phyloP scores from a whole-genome alignment of 768 basidiomycete species.

The Galerina marginata region DNA sequence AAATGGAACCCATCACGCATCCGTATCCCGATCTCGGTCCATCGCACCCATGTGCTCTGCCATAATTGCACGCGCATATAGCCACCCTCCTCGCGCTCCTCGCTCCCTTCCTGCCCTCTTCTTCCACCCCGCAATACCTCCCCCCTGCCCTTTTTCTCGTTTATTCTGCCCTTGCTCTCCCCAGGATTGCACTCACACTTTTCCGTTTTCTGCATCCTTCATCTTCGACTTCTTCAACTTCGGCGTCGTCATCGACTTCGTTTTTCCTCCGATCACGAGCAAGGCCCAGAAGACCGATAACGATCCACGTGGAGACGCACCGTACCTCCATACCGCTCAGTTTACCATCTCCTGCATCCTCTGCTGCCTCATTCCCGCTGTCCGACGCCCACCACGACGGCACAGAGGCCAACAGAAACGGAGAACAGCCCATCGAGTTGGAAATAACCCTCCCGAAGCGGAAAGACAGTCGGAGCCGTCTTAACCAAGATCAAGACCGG shows the following conservation, averaged over 20 bases:
- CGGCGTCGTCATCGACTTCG: constrained; percentile 5
- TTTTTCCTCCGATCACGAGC: neutral
- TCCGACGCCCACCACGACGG: neutral
- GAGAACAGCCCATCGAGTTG: constrained; percentile 12
- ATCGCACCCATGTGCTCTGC: neutral
- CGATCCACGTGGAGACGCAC: constrained; percentile 28
- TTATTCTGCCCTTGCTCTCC: constrained; percentile 28
- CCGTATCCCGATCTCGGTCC: too few relatives aligned
- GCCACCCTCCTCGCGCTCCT: constrained; percentile 32
- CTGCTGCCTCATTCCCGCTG: constrained; percentile 13
- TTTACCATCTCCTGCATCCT: constrained; percentile 18
- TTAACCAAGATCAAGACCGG: constrained; percentile 4
- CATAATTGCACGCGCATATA: constrained; percentile 29
- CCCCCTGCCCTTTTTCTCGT: constrained; percentile 26
- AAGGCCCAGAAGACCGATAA: constrained; percentile 21
- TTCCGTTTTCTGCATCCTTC: constrained; percentile 14
- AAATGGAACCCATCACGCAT: neutral
- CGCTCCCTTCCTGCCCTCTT: constrained; percentile 20
- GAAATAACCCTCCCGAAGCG: constrained; percentile 16
- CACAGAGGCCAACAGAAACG: neutral
- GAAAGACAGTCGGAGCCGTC: constrained; percentile 19
- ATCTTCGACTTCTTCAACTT: neutral
- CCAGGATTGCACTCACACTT: constrained; percentile 16
- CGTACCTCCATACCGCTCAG: constrained; percentile 24
- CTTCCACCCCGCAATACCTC: constrained; percentile 22